Base-by-base conservation (phyloP, 2,329 filamentous ascomycete species). In the Sporothrix sp. region DNA sequence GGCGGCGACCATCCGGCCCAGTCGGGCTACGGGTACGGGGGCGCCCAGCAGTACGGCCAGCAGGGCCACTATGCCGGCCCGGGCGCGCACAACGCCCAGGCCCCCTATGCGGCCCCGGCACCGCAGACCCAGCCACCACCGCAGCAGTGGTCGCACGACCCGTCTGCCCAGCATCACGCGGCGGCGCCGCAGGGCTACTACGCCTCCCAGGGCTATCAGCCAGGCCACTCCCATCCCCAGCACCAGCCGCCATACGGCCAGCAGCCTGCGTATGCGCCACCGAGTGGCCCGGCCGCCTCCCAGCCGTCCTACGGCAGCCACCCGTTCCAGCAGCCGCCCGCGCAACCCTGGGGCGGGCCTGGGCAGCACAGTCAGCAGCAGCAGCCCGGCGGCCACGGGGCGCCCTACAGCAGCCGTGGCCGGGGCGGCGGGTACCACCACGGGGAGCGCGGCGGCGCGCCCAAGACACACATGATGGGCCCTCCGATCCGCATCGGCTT, bases 401-500 rank as follows among this genome's bases (percentile, higher is more conserved):
- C 61, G 47, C 59, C 63, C 23, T 65, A 60, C 53, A 65, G 62
- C 54, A 62, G 63, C 58, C 73, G 73, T 53, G 65, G 63, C 53
- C 61, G 63, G 57, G 74, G 74, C 47, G 67, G 72, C 52, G 32
- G 67, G 40, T 63, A 62, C 27, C 66, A 70, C 46, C 68, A 71
- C 55, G 60, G 60, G 48, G 64, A 66, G 33, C 63, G 67, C 27
- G 49, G 38, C 5, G 52, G 44, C 28, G 39, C 56, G 4, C 51
- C 60, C 11, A 65, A 64, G 48, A 55, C 61, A 1, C 64, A 62
- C 61, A 66, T 71, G 58, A 75, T 74, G 76, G 78, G 72, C 0
- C 73, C 74, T 30, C 73, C 74, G 2, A 73, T 79, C 56, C 70
- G 70, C 50, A 75, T 77, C 67, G 73, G 74, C 3, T 76, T 75